Evolutionary conservation across 345 rosid genomes (phyloP), one percentile per base, ranked within the genome.

Genomic region (Populus simonii): DNA sequence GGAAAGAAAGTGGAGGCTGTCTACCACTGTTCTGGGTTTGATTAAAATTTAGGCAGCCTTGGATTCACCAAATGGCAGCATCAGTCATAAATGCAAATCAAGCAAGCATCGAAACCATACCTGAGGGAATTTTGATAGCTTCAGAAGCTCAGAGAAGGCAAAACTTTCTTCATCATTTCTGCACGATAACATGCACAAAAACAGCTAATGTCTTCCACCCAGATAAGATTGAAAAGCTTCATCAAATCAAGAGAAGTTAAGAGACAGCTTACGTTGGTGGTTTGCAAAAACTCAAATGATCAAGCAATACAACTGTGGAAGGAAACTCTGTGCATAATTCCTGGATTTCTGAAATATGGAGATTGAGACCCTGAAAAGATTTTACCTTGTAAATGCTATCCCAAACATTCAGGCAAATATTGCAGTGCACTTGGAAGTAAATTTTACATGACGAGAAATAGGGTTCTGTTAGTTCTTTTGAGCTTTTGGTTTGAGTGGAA

Each of bases 241-340:
- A 68, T 63, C 49, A 17, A 78, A 10, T 39, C 65, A 70, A 71
- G 74, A 49, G 22, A 49, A 78, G 45, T 51, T 11, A 68, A 29
- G 75, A 77, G 57, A 33, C 59, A 71, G 55, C 93, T 89, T 74
- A 93, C 93, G n/a, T 74, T 76, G 92, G 93, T 38, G 90, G 92
- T 86, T 84, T 93, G 93, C 98, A 93, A 85, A 95, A 95, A 85
- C 92, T 96, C 66, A 94, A 83, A 79, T 95, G 97, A 87, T 95
- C 98, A 33, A 95, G 89, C 73, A 95, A 73, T 51, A 89, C 96
- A 66, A 36, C 72, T 7, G 99, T 95, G 35, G 90, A 85, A 79
- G 97, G 97, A 81, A 86, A 95, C 82, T 93, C 92, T 0, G 85
- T 79, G 86, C 98, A 95, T 47, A 95, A 84, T 74, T 90, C 92